Percentiles rank a stretch among this genome's conserved stretches.
Evolutionary conservation across 805 yeast species (phyloP).

Genomic region (Pichia rugopelliculosa): DNA sequence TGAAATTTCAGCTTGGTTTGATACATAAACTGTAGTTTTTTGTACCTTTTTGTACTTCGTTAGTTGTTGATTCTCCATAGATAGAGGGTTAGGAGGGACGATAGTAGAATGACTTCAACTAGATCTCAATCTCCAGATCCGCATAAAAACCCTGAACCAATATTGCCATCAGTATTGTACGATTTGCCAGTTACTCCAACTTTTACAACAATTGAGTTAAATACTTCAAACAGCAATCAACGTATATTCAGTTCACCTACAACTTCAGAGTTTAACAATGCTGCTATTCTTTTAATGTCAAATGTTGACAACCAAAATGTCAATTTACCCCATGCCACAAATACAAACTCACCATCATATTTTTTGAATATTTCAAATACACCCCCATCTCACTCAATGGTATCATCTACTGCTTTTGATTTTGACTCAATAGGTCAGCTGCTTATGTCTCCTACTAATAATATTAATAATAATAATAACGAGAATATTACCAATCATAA

Average conservation of each 20-base stretch:
- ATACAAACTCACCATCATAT: not conserved
- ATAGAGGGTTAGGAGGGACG: not conserved
- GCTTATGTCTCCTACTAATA: slow-evolving; percentile 7
- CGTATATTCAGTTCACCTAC: slow-evolving; percentile 1
- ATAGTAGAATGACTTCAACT: not conserved
- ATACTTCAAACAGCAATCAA: not conserved
- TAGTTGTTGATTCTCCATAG: not conserved
- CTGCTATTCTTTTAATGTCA: slow-evolving; percentile 30
- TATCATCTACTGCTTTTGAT: slow-evolving; percentile 1
- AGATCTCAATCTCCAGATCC: not conserved
- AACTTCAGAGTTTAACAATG: slow-evolving; percentile 32
- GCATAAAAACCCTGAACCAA: not conserved
- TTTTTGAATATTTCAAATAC: not conserved
- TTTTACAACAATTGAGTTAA: not conserved
- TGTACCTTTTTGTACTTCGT: not conserved
- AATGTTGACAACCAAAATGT: not conserved
- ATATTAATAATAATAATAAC: no score
- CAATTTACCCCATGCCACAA: not conserved
- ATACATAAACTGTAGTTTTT: not conserved
- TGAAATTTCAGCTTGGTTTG: not conserved
- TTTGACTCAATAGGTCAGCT: slow-evolving; percentile 9
- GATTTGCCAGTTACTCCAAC: slow-evolving; percentile 2
- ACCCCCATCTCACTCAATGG: not conserved
- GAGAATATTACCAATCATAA: no score
- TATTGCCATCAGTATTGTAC: not conserved